A percentile compares a stretch with the other conserved stretches of the same genome.
These are phyloP conservation scores for Gossypium anomalum DNA, from an alignment of 345 rosid genomes.

Conservation along the genomic window DNA sequence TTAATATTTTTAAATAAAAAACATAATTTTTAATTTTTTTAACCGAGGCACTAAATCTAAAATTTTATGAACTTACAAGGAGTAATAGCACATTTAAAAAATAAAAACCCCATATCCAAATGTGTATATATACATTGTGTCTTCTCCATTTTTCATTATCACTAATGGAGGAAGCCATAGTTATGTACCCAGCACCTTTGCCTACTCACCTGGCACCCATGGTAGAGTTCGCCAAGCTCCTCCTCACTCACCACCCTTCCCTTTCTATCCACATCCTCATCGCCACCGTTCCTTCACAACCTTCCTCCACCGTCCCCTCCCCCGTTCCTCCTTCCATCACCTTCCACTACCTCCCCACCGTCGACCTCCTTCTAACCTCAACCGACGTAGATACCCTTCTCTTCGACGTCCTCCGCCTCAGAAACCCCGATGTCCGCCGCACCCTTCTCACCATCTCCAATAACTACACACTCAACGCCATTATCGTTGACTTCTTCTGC, in stretches of 20 bases:
- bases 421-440: constrained; percentile 19
- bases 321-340: not conserved
- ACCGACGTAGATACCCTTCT: not conserved
- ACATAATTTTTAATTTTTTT: too few relatives aligned
- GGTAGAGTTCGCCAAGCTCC: constrained; percentile 34
- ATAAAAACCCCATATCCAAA: too few relatives aligned
- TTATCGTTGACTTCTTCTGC: constrained; percentile 30
- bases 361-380: not conserved
- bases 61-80: too few relatives aligned
- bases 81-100: too few relatives aligned
- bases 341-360: not conserved
- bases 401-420: constrained; percentile 19
- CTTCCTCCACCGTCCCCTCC: not conserved
- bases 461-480: constrained; percentile 17
- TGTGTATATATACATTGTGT: too few relatives aligned
- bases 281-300: not conserved
- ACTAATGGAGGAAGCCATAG: constrained; percentile 11
- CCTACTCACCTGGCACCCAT: constrained; percentile 22
- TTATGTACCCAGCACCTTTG: constrained; percentile 25
- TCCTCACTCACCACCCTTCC: constrained; percentile 20
- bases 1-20: too few relatives aligned
- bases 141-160: too few relatives aligned
- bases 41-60: too few relatives aligned
- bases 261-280: constrained; percentile 12
- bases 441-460: not conserved